Base-by-base conservation (phyloP, 192 early-diverging fungal genomes). In the Spizellomyces punctatus region DNA sequence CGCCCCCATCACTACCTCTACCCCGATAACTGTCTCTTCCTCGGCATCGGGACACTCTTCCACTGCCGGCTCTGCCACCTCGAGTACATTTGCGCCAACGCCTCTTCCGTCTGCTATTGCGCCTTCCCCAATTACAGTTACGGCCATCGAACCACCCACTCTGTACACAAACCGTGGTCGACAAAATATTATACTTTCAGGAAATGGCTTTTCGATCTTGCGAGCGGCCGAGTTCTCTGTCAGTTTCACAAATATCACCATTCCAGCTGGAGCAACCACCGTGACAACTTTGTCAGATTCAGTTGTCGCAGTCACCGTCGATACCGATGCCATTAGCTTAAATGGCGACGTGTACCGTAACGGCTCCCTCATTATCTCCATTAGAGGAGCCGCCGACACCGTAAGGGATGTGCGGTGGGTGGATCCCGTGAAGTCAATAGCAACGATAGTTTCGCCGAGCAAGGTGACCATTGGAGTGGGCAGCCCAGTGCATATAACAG, bases 341-440 rank as follows among this genome's bases (percentile, higher is more conserved):
- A 27, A 12, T 36, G 66, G 66, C 54, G 55, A 36, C 6, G 43
- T 58, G 22, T 55, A 57, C 52, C 36, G 22, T 6, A 57, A 19
- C 43, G 66, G 66, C 54, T 52, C 42, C 10, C 8, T 68, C 55
- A 57, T 52, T 6, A 55, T 68, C 5, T 10, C 55, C 10, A 10
- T 58, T 43, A 68, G 43, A 36, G 66, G 43, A 12, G 1, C 17
- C 17, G 52, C 22, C 14, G 17, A 19, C 14, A 52, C 56, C 8
- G 19, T 42, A n/a, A 55, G 14, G 49, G 8, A n/a, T 19, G 58
- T 68, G 14, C 49, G 66, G 16, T 68, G 66, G 66, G 66, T 68
- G 6, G 66, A 68, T 58, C 66, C 66, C 36, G 66, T 68, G 55
- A 68, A 68, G 19, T 57, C 52, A 6, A 68, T 68, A 21, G 66